Base-by-base conservation (phyloP, 2,329 filamentous ascomycete genomes). In the Ophiostoma montium region DNA sequence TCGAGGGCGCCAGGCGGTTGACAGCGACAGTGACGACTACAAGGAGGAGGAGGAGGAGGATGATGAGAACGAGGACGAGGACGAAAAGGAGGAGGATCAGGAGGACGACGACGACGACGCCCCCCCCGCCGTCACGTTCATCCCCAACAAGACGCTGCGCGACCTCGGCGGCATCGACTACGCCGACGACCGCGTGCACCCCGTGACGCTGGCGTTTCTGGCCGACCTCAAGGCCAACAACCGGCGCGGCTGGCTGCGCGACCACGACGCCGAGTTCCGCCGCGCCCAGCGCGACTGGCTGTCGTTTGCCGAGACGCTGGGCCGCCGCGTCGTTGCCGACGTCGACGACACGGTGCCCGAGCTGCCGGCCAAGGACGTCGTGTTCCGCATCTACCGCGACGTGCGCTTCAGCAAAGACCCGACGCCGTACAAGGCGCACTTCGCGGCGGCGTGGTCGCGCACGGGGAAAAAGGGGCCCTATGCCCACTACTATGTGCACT, bases 391-490 rank as follows among this genome's bases (percentile, higher is more conserved):
- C 52, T 87, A 94, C 64, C 74, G 88, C 57, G 88, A 95, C 58
- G 75, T 92, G 39, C 78, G 88, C 49, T 95, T 94, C 66, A 84
- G 75, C 59, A 84, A 86, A 57, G 82, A 94, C 59, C 84, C 77
- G 18, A 92, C 86, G 2, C 88, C 89, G 0, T 95, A 94, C 70
- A 94, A 94, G 55, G 35, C 86, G 48, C 78, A 89, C 65, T 94
- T 89, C 65, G 85, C 84, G 10, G 87, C 84, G 35, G 85, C 86
- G 21, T 94, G 86, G 80, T 92, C 85, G 50, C 80, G 88, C 18
- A 94, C 87, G 0, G 88, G 88, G 18, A 76, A 84, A 49, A 94
- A 95, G 65, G 86, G 86, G 0, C 82, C 84, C 10, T 94, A 92
- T 63, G 88, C 88, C 7, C 82, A 80, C 60, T 95, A 95, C 67